Evolutionary conservation across 2,329 filamentous ascomycete species (phyloP).

Genomic region (Trichoderma polysporum): DNA sequence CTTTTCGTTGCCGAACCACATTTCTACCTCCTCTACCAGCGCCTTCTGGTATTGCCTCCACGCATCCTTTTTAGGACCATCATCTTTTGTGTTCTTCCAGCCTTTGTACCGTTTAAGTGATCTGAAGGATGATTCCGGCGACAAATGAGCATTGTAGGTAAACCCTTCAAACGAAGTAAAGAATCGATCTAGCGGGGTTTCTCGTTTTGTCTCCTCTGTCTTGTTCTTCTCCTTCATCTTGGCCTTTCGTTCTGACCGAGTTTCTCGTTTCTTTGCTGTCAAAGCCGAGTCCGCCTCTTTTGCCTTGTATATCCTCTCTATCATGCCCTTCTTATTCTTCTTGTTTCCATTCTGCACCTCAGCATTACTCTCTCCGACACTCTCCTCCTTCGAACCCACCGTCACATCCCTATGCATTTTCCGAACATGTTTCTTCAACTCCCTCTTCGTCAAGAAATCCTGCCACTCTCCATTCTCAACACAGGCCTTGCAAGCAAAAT

Average conservation of each 20-base stretch:
- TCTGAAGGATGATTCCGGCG: background rate
- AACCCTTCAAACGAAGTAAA: background rate
- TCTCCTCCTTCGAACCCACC: too few relatives aligned
- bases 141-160: background rate
- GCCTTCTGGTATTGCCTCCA: background rate
- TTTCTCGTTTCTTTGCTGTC: too few relatives aligned
- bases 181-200: constrained; percentile 6
- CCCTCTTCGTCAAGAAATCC: background rate
- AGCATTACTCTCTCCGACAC: too few relatives aligned
- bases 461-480: background rate
- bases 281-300: too few relatives aligned
- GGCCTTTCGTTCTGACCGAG: too few relatives aligned
- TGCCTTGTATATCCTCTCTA: background rate
- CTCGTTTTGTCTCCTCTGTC: too few relatives aligned
- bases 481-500: background rate
- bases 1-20: background rate
- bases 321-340: background rate
- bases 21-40: background rate
- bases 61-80: background rate
- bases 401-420: background rate
- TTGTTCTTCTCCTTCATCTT: too few relatives aligned
- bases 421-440: background rate
- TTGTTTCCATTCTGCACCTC: too few relatives aligned
- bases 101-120: background rate
- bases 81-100: background rate